Evolutionary conservation across 2,329 filamentous ascomycete genomes (phyloP).

Genomic region (Penicillium sp.): DNA sequence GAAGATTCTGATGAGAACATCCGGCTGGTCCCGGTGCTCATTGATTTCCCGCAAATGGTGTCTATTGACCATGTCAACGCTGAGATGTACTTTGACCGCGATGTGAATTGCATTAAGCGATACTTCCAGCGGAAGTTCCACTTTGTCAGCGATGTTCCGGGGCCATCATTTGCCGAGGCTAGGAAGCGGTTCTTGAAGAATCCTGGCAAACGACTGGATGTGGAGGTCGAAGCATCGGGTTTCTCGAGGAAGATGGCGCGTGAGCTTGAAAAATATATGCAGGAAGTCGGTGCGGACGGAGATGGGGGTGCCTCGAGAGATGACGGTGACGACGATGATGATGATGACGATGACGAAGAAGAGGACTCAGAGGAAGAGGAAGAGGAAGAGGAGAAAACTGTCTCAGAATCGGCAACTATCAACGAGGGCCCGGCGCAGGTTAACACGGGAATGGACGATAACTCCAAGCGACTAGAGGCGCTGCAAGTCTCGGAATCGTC

Average conservation of each 20-base stretch:
- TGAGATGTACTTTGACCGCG: constrained; percentile 94
- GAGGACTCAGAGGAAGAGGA: constrained; percentile 27
- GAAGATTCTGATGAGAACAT: constrained; percentile 37
- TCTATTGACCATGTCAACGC: constrained; percentile 91
- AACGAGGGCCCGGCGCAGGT: constrained; percentile 20
- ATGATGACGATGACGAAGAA: constrained; percentile 38
- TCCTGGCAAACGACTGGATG: constrained; percentile 66
- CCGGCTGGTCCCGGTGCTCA: constrained; percentile 70
- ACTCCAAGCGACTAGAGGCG: constrained; percentile 28
- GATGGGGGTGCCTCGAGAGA: constrained; percentile 40
- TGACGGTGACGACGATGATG: constrained; percentile 32
- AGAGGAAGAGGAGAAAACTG: constrained; percentile 27
- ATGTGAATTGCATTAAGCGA: constrained; percentile 89
- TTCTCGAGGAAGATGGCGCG: constrained; percentile 97
- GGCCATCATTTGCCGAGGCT: constrained; percentile 79
- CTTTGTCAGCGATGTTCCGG: constrained; percentile 73
- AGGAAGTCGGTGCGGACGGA: constrained; percentile 58
- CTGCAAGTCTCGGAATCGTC: constrained; percentile 29
- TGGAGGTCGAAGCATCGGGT: constrained; percentile 83
- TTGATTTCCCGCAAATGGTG: constrained; percentile 98
- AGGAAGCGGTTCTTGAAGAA: constrained; percentile 63
- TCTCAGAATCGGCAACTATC: constrained; percentile 32
- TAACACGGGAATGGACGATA: constrained; percentile 20
- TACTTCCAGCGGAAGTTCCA: constrained; percentile 88
- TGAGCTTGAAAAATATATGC: constrained; percentile 86